Percentiles rank a stretch among this genome's conserved stretches.
Evolutionary conservation across 495 filamentous ascomycete genomes (phyloP).

Genomic region (Pseudoneurospora amorphoporcata): DNA sequence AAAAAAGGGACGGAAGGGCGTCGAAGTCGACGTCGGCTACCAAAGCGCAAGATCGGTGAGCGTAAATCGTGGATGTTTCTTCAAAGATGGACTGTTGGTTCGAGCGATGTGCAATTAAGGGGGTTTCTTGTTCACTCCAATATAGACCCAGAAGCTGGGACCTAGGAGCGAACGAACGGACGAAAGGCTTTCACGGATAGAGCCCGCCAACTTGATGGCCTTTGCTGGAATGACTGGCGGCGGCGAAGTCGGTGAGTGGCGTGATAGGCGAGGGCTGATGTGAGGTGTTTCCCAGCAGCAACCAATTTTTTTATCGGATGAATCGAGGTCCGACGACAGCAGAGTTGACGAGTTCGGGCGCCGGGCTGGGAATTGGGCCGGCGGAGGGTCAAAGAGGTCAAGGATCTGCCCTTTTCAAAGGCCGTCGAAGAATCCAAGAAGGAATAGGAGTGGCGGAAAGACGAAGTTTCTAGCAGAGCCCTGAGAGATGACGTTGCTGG

Average conservation of each 20-base stretch:
- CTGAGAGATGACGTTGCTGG: neutral
- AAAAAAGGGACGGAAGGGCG: neutral
- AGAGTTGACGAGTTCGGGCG: neutral
- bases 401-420: neutral
- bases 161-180: constrained; percentile 88
- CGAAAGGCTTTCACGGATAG: constrained; percentile 62
- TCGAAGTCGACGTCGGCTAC: neutral
- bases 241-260: neutral
- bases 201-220: constrained; percentile 96
- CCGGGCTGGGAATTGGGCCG: neutral
- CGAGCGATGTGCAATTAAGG: constrained; percentile 67
- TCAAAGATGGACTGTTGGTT: constrained; percentile 4
- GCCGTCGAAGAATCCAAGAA: neutral
- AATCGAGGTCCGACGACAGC: neutral
- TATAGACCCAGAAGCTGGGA: constrained; percentile 82
- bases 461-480: neutral
- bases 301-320: neutral
- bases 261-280: neutral
- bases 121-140: constrained; percentile 93
- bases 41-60: neutral
- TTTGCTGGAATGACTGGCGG: neutral
- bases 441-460: neutral
- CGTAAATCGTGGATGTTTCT: neutral
- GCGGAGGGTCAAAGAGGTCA: neutral
- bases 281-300: neutral